Percentiles rank a stretch among this genome's conserved stretches.
Evolutionary conservation across 345 rosid species (phyloP).

Genomic region (Chamaenerion angustifolium): DNA sequence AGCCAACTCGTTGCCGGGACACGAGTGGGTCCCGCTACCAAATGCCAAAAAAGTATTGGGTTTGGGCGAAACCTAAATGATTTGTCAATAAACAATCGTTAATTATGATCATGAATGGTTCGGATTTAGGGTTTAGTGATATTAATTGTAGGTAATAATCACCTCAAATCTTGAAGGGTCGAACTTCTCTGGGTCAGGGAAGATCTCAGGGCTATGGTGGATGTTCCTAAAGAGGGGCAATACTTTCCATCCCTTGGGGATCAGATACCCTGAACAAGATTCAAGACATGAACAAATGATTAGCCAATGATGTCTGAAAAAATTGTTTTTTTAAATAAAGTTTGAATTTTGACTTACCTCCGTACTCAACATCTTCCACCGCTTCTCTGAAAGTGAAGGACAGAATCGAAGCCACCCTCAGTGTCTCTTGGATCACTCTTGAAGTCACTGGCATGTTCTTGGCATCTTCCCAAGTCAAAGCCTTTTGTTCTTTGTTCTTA

Average conservation of each 20-base stretch:
- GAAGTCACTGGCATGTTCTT: slow-evolving; percentile 39
- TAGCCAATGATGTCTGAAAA: no score
- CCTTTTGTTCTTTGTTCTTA: slow-evolving; percentile 11
- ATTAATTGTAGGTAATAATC: background rate
- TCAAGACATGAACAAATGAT: no score
- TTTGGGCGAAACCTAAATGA: slow-evolving; percentile 22
- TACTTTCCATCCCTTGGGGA: slow-evolving; percentile 92
- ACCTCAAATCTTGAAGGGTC: slow-evolving; percentile 90
- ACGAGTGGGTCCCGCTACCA: slow-evolving; percentile 35
- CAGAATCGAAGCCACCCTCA: slow-evolving; percentile 32
- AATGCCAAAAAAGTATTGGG: slow-evolving; percentile 35
- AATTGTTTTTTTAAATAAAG: no score
- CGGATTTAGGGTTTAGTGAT: no score
- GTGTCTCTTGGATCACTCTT: slow-evolving; percentile 25
- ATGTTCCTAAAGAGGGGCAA: slow-evolving; percentile 73
- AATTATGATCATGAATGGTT: no score
- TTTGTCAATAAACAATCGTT: no score
- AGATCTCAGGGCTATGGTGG: slow-evolving; percentile 62
- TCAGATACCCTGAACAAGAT: slow-evolving; percentile 41
- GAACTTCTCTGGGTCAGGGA: slow-evolving; percentile 47
- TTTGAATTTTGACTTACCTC: slow-evolving; percentile 6
- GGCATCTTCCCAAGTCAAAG: slow-evolving; percentile 30
- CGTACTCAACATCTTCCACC: slow-evolving; percentile 27
- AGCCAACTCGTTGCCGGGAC: slow-evolving; percentile 43
- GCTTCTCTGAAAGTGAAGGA: slow-evolving; percentile 43